Evolutionary conservation across 768 basidiomycete genomes (phyloP).

Genomic region (Xerocomus spinulosus): DNA sequence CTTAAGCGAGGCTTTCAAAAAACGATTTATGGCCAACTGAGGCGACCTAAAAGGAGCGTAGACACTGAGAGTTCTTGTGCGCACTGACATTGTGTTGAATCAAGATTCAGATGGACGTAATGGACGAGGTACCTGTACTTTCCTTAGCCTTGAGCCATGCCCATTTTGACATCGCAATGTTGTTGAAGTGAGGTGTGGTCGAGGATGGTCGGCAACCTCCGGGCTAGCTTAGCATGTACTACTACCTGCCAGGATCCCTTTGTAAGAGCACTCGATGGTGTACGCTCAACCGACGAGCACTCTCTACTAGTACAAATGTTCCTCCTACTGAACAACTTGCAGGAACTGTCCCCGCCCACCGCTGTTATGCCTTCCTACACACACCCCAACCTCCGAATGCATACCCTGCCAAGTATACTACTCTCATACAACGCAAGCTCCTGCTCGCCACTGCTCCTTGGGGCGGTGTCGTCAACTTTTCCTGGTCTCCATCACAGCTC

Average conservation of each 20-base stretch:
- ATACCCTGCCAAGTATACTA: slow-evolving; percentile 46
- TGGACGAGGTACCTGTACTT: too few species aligned
- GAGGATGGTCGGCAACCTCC: not conserved
- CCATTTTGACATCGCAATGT: too few species aligned
- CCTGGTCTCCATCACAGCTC: slow-evolving; percentile 40
- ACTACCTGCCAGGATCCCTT: not conserved
- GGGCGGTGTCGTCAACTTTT: slow-evolving; percentile 59
- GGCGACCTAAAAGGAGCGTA: too few species aligned
- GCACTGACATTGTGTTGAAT: too few species aligned
- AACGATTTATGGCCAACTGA: too few species aligned
- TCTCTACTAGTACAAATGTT: slow-evolving; percentile 3
- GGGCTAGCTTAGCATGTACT: not conserved
- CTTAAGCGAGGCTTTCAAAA: too few species aligned
- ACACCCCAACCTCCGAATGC: slow-evolving; percentile 42
- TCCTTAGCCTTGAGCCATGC: too few species aligned
- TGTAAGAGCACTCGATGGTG: not conserved
- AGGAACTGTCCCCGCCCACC: slow-evolving; percentile 52
- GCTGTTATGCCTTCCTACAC: slow-evolving; percentile 54
- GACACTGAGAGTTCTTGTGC: too few species aligned
- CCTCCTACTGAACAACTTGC: slow-evolving; percentile 28
- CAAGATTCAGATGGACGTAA: too few species aligned
- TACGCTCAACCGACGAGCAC: not conserved
- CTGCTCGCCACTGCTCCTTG: slow-evolving; percentile 40
- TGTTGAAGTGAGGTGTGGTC: too few species aligned
- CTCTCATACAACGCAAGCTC: slow-evolving; percentile 49